Base-by-base conservation (phyloP, 2,329 filamentous ascomycete genomes). In the Phaeosphaeriaceae sp. region DNA sequence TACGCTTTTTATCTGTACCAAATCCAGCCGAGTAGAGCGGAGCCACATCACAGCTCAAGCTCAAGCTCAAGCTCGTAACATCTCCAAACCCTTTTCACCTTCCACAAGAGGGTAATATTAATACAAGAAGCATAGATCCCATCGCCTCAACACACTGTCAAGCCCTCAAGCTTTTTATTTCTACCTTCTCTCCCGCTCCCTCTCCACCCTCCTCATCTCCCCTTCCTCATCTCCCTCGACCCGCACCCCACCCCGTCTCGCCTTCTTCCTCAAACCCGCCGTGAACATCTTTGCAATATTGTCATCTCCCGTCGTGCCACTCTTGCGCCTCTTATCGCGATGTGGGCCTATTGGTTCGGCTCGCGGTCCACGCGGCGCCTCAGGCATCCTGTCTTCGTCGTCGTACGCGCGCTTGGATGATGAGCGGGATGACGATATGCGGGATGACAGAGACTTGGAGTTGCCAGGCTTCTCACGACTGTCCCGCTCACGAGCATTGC, bases 201-300 rank as follows among this genome's bases (percentile, higher is more conserved):
- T 54, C 58, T 77, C 74, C 3, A 66, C 63, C 44, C 71, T 63
- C 64, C 74, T 69, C 66, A 76, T 64, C 28, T 76, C 73, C 42
- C 69, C 51, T 61, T 74, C 74, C 10, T 66, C 69, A 49, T 74
- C 72, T 1, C 74, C 72, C 44, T 77, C 75, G 0, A 58, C 73
- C 53, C 72, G 70, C 3, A 76, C 68, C 2, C 75, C 74, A 10
- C 74, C 75, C n/a, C 74, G 61, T 19, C 73, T 63, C 15, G 61
- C 70, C n/a, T 71, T 73, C 60, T 76, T 76, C 44, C 75, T 60
- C 42, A 76, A 44, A 0, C 72, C 73, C 1, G 69, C 68, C 0
- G 69, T 68, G 48, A 76, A 72, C 3, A 75, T 30, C 28, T 68
- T 74, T 13, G 71, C 70, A 46, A 77, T 70, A 43, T 67, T 67